Conservation (phyloP, 1,139 yeast genomes). For the Diutina scorzettiae region DNA sequence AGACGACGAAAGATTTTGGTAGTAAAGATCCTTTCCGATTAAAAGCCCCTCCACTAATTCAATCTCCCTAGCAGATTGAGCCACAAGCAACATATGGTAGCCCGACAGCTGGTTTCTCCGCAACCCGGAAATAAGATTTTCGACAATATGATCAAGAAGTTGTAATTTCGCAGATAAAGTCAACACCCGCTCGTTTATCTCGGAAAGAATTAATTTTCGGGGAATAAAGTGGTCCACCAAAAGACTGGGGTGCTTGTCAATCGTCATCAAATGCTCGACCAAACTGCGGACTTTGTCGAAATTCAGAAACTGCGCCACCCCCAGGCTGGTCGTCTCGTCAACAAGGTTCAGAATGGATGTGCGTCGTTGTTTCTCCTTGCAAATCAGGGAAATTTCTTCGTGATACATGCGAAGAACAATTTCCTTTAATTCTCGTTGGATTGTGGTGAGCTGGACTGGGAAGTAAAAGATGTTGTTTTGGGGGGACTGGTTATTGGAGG, state of each 20-base stretch:
- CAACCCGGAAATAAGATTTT: slow-evolving; percentile 14
- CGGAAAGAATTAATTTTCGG: slow-evolving; percentile 50
- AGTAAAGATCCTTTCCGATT: slow-evolving; percentile 46
- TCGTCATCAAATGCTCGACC: slow-evolving; percentile 35
- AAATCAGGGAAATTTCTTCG: slow-evolving; percentile 26
- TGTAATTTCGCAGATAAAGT: slow-evolving; percentile 48
- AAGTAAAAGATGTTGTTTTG: slow-evolving; percentile 29
- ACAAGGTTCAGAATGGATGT: slow-evolving; percentile 28
- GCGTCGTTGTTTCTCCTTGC: slow-evolving; percentile 15
- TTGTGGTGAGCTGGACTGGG: slow-evolving; percentile 41
- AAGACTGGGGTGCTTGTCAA: slow-evolving; percentile 54
- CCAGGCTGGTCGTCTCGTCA: slow-evolving; percentile 10
- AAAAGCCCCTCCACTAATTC: slow-evolving; percentile 59
- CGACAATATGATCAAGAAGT: slow-evolving; percentile 40
- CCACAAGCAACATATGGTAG: slow-evolving; percentile 37
- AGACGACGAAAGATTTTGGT: slow-evolving; percentile 49
- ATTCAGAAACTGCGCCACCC: background rate
- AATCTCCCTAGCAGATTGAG: slow-evolving; percentile 51
- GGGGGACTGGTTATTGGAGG: background rate
- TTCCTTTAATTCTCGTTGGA: slow-evolving; percentile 47
- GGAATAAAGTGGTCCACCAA: slow-evolving; percentile 70
- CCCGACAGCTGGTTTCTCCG: slow-evolving; percentile 6
- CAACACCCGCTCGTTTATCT: slow-evolving; percentile 43
- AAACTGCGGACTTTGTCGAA: slow-evolving; percentile 19
- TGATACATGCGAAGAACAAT: slow-evolving; percentile 40